Evolutionary conservation across 495 filamentous ascomycete genomes (phyloP).

Genomic region (Hyphodiscus hymeniophilus): DNA sequence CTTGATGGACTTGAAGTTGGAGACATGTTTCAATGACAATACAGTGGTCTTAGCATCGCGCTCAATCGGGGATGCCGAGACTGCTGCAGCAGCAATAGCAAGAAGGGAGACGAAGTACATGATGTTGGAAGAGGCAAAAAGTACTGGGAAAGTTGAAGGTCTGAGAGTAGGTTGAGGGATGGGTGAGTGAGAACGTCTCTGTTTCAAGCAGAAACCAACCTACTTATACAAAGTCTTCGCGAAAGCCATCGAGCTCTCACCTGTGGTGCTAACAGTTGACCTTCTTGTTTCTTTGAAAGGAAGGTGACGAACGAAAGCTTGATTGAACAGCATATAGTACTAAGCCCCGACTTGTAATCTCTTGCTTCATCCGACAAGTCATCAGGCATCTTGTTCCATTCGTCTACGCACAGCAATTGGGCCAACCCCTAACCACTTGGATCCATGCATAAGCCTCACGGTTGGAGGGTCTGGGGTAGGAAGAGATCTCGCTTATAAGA

Average conservation of each 20-base stretch:
- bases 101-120: slow-evolving; percentile 11
- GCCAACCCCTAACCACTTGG: too few species aligned
- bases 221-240: slow-evolving; percentile 9
- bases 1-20: slow-evolving; percentile 8
- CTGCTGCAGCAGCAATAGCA: slow-evolving; percentile 7
- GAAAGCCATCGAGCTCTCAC: slow-evolving; percentile 1
- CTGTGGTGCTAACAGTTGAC: slow-evolving; percentile 2
- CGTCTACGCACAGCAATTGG: too few species aligned
- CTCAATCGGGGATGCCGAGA: slow-evolving; percentile 11
- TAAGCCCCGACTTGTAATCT: background rate
- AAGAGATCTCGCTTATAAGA: slow-evolving; percentile 2
- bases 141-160: slow-evolving; percentile 2
- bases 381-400: slow-evolving; percentile 6
- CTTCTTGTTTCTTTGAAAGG: slow-evolving; percentile 6
- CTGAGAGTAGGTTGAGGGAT: slow-evolving; percentile 8
- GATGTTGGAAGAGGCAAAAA: slow-evolving; percentile 7
- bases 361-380: slow-evolving; percentile 5
- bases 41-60: slow-evolving; percentile 2
- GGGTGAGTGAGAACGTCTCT: background rate
- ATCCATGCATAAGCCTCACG: too few species aligned
- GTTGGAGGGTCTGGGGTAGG: too few species aligned
- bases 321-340: background rate
- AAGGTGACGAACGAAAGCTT: slow-evolving; percentile 12
- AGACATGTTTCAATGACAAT: slow-evolving; percentile 11
- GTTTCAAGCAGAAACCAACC: slow-evolving; percentile 4